Evolutionary conservation across 2,329 filamentous ascomycete genomes (phyloP), one percentile per base, ranked within the genome.

Genomic region (Cladophialophora yegresii): DNA sequence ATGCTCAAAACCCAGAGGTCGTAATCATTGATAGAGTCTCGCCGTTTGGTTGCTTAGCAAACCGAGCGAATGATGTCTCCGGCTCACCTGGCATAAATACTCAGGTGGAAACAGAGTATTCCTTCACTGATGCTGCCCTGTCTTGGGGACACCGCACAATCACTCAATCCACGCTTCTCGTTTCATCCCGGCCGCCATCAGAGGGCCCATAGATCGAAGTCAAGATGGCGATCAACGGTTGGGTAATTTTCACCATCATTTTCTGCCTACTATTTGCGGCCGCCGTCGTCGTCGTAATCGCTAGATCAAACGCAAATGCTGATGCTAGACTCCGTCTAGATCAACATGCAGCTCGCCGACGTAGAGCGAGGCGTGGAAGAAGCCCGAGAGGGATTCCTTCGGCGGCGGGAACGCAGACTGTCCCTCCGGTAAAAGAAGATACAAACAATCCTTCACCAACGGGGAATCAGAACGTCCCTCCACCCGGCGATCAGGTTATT

Each of bases 191-290:
- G 8, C n/a, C 16, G 16, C 16, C 13, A n/a, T 40, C 36, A 40
- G 7, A 8, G 2, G 2, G 13, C 36, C 22, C 55, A 59, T 60
- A 28, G 40, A 10, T 16, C 45, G 28, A 40, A 26, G 45, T 4
- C 0, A 33, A 50, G 23, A 40, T 50, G 45, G 20, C 9, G 9
- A 36, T 59, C 26, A 43, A 40, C n/a, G 45, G 28, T 8, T 59
- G 28, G 57, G 28, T 40, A 8, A 59, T 59, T 8, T 51, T 59
- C 32, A 9, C 12, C 12, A 59, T 59, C 28, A 7, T 59, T 16
- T 23, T 54, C 51, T 54, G 47, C 47, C 20, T 28, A 22, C 26
- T 43, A 8, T 43, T 3, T 3, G 36, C 36, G 36, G 36, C n/a
- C 13, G 36, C 26, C 47, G 22, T 51, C 47, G 12, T 22, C 22